These are phyloP conservation scores for Candida vaughaniae DNA, from an alignment of 805 yeast species.

Conservation along the genomic window DNA sequence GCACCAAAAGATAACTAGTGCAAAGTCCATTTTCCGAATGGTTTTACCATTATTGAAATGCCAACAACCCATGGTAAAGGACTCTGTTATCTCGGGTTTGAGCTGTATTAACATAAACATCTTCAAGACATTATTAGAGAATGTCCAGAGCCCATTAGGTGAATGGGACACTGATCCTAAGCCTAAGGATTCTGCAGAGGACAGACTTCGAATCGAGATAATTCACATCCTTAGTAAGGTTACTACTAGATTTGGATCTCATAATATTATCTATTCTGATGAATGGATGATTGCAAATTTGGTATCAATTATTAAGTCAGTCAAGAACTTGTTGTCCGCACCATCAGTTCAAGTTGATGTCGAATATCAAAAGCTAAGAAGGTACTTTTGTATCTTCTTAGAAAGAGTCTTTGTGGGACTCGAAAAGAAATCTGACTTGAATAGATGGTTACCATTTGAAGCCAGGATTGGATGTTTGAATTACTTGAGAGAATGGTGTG, in stretches of 20 bases:
- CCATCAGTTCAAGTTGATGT: slow-evolving; percentile 61
- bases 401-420: slow-evolving; percentile 69
- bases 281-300: slow-evolving; percentile 66
- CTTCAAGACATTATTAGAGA: slow-evolving; percentile 77
- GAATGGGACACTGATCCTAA: slow-evolving; percentile 37
- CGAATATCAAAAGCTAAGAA: slow-evolving; percentile 72
- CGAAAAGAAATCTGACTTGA: slow-evolving; percentile 35
- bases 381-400: slow-evolving; percentile 80
- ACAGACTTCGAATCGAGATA: slow-evolving; percentile 65
- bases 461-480: slow-evolving; percentile 81
- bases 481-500: slow-evolving; percentile 92
- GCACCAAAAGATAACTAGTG: slow-evolving; percentile 90
- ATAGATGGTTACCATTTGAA: slow-evolving; percentile 76
- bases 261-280: slow-evolving; percentile 54
- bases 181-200: slow-evolving; percentile 34
- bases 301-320: slow-evolving; percentile 58
- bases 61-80: slow-evolving; percentile 66
- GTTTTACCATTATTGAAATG: slow-evolving; percentile 78
- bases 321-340: slow-evolving; percentile 57
- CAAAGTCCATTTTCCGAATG: slow-evolving; percentile 83
- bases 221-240: slow-evolving; percentile 71
- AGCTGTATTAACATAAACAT: slow-evolving; percentile 90
- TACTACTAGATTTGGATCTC: slow-evolving; percentile 58
- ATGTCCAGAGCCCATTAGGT: slow-evolving; percentile 58
- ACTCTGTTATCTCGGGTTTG: slow-evolving; percentile 85